Evolutionary conservation across 2,329 filamentous ascomycete genomes (phyloP).

Genomic region (Exutisphaerella laricina): DNA sequence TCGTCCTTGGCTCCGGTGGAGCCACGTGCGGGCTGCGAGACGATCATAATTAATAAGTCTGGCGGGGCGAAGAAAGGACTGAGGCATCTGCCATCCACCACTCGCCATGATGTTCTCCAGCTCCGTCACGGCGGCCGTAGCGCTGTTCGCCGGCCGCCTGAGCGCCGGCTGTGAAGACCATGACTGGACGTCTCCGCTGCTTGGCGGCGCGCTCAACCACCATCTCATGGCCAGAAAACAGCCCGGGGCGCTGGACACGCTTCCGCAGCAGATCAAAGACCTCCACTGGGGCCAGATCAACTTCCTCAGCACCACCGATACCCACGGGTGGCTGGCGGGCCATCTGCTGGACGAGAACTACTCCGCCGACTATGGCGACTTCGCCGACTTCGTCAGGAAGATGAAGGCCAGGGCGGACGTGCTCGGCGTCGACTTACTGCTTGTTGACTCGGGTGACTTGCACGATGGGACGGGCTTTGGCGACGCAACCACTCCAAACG

Average conservation of each 20-base stretch:
- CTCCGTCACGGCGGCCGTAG: slow-evolving; percentile 6
- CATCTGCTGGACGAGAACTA: slow-evolving; percentile 57
- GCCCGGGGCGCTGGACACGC: slow-evolving; percentile 15
- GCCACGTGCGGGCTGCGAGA: not conserved
- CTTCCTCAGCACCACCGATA: slow-evolving; percentile 49
- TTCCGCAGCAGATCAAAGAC: slow-evolving; percentile 21
- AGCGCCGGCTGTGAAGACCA: slow-evolving; percentile 18
- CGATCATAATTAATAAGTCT: not conserved
- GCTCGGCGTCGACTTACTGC: slow-evolving; percentile 54
- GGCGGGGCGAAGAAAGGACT: not conserved
- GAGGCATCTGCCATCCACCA: not conserved
- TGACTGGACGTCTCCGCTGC: slow-evolving; percentile 18
- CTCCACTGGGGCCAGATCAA: slow-evolving; percentile 23
- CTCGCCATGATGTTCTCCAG: slow-evolving; percentile 11
- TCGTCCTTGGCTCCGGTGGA: too few species aligned
- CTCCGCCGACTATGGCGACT: slow-evolving; percentile 62
- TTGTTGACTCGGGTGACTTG: slow-evolving; percentile 60
- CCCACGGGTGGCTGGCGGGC: slow-evolving; percentile 52
- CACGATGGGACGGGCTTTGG: slow-evolving; percentile 61
- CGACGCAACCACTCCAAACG: slow-evolving; percentile 55
- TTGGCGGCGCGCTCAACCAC: slow-evolving; percentile 17
- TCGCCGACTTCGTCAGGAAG: slow-evolving; percentile 53
- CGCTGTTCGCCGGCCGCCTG: slow-evolving; percentile 11
- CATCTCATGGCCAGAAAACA: slow-evolving; percentile 17
- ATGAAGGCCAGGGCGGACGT: slow-evolving; percentile 55